Evolutionary conservation across 1,284 basidiomycete species (phyloP), one percentile per base, ranked within the genome.

Genomic region (Cryptococcus hybrid): DNA sequence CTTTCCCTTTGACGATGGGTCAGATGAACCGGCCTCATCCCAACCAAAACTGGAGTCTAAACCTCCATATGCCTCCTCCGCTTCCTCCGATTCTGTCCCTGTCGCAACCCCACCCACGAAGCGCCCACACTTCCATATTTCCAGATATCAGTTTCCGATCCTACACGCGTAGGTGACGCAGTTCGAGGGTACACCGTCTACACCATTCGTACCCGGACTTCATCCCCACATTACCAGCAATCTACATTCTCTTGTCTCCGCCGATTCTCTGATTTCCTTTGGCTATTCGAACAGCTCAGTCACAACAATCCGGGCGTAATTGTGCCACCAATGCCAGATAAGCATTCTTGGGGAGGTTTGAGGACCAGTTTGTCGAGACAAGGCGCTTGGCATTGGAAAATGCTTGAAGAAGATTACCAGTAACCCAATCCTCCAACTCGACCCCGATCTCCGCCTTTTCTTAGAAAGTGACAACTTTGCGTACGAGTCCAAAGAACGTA

Each of bases 301-400:
- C 75, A 81, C 67, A 98, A 97, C 79, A 98, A 99, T 70, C 94
- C 96, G 1, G 96, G 95, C 3, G 92, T 98, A 4, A 89, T 99
- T 50, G 91, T 99, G 0, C 96, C 95, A 3, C 94, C 95, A 0
- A 90, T 91, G 1, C 95, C 95, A 0, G 95, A 95, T 77, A 99
- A 99, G 82, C 92, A 89, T 63, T 81, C 90, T 0, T 90, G 96
- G 67, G 81, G 64, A 84, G 94, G 15, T 97, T 97, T 76, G 88
- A 91, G 64, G 86, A 90, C 48, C 84, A 86, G 36, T 97, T 98
- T 66, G 85, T 98, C 47, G 86, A 89, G 62, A 88, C 89, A 57
- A 84, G 94, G 3, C 83, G 93, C 18, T 70, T 84, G 24, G 91
- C 87, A 0, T 81, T 98, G n/a, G 88, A 95, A 72, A 89, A 70